Evolutionary conservation across 2,329 filamentous ascomycete species (phyloP), one percentile per base, ranked within the genome.

Genomic region (Stagonosporopsis vannaccii): DNA sequence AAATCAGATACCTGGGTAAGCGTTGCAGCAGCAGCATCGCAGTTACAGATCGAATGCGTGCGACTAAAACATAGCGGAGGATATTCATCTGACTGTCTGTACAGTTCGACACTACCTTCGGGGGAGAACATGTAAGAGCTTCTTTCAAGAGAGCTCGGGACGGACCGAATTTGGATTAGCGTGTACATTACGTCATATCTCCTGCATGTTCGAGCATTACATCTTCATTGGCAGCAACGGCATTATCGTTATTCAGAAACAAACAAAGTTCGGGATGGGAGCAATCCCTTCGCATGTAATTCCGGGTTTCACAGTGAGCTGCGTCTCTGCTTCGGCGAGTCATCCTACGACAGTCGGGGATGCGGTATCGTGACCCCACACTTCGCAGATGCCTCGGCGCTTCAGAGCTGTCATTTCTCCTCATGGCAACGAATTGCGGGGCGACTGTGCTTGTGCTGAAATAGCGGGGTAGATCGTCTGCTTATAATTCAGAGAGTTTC

Each of bases 381-480:
- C 19, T 47, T 47, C 30, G 19, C 15, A 11, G 19, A 53, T 65
- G 56, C 61, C 63, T 64, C 63, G 61, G 59, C 54, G 55, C 30
- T 22, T 42, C 26, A 33, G 25, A 30, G 22, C 35, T 32, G 23
- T 42, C 41, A 40, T 20, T 30, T 39, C 23, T 45, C n/a, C 19
- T 35, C 30, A 46, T 22, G 23, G 47, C 25, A 33, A 33, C 33
- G n/a, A 51, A 32, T 43, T 56, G 60, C 60, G 60, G 60, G 60
- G 54, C 28, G 20, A 9, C 17, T 32, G 7, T 26, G n/a, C 46
- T 51, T 46, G 47, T 42, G 53, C 47, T 17, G 37, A 11, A 15
- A 19, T 43, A 51, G 53, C 25, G 54, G 57, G 56, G 41, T 59
- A 43, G 20, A 41, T 37, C 25, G 28, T 23, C 4, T n/a, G 22